These are phyloP conservation scores for Emericellopsis cladophorae DNA, from an alignment of 2,329 filamentous ascomycete genomes.

Conservation along the genomic window DNA sequence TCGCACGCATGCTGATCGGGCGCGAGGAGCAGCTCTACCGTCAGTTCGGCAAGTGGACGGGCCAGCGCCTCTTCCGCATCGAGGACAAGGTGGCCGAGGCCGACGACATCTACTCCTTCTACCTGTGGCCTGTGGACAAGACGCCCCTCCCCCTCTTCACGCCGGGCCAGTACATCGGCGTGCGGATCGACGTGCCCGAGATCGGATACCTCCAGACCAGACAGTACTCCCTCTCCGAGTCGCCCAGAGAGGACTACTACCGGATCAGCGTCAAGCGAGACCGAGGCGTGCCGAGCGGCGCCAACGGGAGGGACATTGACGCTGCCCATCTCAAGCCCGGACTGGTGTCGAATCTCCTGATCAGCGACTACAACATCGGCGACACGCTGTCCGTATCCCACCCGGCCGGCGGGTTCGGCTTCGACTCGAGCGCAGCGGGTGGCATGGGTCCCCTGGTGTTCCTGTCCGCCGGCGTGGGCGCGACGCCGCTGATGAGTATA, in stretches of 20 bases:
- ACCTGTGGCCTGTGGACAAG: constrained; percentile 50
- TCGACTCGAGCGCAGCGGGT: constrained; percentile 7
- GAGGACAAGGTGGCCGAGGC: constrained; percentile 52
- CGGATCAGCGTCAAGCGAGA: constrained; percentile 63
- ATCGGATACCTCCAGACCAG: constrained; percentile 50
- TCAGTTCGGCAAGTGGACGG: constrained; percentile 47
- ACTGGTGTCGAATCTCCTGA: constrained; percentile 56
- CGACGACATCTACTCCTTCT: constrained; percentile 58
- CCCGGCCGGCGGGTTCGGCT: constrained; percentile 32
- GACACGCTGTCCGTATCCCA: constrained; percentile 54
- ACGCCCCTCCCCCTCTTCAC: constrained; percentile 45
- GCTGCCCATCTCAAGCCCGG: constrained; percentile 41
- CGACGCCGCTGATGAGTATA: constrained; percentile 48
- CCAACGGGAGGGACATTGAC: constrained; percentile 16
- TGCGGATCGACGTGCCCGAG: constrained; percentile 43
- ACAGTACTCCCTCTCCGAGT: constrained; percentile 62
- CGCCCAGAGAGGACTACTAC: constrained; percentile 47
- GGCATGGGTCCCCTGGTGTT: constrained; percentile 40
- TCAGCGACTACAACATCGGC: constrained; percentile 47
- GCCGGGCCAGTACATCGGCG: constrained; percentile 62
- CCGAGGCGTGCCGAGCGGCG: constrained; percentile 31
- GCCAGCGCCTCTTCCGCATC: constrained; percentile 57
- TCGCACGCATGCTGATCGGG: constrained; percentile 59
- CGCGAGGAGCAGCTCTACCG: constrained; percentile 52
- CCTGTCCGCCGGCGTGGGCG: constrained; percentile 48